Percentiles rank a stretch among this genome's conserved stretches.
Conservation (phyloP, 139 green algal genomes). For the Chara braunii region DNA sequence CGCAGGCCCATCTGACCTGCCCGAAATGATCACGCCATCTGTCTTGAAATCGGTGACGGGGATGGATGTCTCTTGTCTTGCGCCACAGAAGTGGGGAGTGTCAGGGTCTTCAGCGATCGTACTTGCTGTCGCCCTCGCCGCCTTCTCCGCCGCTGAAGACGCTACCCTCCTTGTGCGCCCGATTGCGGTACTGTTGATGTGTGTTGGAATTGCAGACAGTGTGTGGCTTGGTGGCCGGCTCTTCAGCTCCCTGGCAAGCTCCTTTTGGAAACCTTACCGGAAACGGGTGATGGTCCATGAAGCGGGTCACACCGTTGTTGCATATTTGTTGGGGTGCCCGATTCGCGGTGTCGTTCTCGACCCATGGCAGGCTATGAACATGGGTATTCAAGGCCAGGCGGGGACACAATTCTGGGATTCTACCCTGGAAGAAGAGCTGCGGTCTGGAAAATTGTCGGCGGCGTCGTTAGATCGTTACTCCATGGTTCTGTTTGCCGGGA, state of each 20-base stretch:
- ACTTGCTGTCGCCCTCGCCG: background rate
- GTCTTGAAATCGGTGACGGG: background rate
- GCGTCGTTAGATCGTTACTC: conserved; percentile 31
- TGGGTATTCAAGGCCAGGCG: conserved; percentile 31
- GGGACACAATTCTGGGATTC: conserved; percentile 40
- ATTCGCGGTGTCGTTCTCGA: conserved; percentile 34
- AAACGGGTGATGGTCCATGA: conserved; percentile 32
- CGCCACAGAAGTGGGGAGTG: conserved; percentile 22
- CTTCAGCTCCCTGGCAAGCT: background rate
- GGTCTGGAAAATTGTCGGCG: background rate
- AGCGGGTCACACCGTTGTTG: conserved; percentile 21
- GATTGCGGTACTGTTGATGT: conserved; percentile 18
- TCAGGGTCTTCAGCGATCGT: background rate
- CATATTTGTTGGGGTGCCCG: conserved; percentile 37
- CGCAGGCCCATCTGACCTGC: background rate
- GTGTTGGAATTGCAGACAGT: no score
- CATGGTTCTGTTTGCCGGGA: conserved; percentile 38
- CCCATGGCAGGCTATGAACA: conserved; percentile 10
- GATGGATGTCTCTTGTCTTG: background rate
- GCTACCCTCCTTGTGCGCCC: conserved; percentile 2
- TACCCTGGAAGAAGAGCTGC: conserved; percentile 17
- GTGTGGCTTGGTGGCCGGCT: no score
- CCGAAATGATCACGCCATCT: background rate
- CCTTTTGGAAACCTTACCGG: conserved; percentile 27
- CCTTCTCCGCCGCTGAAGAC: background rate